Evolutionary conservation across 306 rosid genomes (phyloP).

Genomic region (Dryas drummondii): DNA sequence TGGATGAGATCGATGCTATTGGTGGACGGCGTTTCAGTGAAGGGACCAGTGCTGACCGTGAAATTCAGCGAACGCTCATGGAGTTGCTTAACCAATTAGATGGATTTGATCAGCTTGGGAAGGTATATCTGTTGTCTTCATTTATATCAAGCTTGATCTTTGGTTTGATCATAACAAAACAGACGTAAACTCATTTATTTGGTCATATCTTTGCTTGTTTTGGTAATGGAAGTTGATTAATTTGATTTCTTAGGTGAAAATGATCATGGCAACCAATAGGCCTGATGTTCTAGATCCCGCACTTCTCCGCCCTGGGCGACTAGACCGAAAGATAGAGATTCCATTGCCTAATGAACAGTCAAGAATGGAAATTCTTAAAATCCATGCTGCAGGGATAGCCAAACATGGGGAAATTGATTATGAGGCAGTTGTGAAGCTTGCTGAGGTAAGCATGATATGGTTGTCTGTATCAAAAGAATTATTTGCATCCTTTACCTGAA

Average conservation of each 20-base stretch:
- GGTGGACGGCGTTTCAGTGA: slow-evolving; percentile 98
- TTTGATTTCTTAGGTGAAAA: slow-evolving; percentile 68
- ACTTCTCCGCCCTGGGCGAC: slow-evolving; percentile 91
- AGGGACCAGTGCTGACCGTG: slow-evolving; percentile 99
- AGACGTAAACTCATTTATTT: background rate
- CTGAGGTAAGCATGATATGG: slow-evolving; percentile 58
- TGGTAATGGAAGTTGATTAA: slow-evolving; percentile 1
- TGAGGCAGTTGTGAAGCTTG: slow-evolving; percentile 97
- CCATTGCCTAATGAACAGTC: slow-evolving; percentile 97
- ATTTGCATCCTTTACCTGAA: background rate
- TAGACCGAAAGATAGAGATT: slow-evolving; percentile 94
- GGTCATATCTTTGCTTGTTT: background rate
- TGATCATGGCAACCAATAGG: slow-evolving; percentile 96
- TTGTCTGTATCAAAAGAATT: background rate
- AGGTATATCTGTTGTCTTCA: slow-evolving; percentile 50
- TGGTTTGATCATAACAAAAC: background rate
- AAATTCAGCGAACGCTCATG: slow-evolving; percentile 94
- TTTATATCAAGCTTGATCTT: background rate
- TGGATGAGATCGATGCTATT: slow-evolving; percentile 99
- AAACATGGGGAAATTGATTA: slow-evolving; percentile 97
- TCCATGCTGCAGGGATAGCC: slow-evolving; percentile 97
- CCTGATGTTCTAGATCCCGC: slow-evolving; percentile 98
- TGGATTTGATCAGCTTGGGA: slow-evolving; percentile 96
- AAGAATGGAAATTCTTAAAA: slow-evolving; percentile 91
- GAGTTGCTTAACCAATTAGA: slow-evolving; percentile 96